Conservation (phyloP, 148 eudicot species). For the Camellia sinensis region DNA sequence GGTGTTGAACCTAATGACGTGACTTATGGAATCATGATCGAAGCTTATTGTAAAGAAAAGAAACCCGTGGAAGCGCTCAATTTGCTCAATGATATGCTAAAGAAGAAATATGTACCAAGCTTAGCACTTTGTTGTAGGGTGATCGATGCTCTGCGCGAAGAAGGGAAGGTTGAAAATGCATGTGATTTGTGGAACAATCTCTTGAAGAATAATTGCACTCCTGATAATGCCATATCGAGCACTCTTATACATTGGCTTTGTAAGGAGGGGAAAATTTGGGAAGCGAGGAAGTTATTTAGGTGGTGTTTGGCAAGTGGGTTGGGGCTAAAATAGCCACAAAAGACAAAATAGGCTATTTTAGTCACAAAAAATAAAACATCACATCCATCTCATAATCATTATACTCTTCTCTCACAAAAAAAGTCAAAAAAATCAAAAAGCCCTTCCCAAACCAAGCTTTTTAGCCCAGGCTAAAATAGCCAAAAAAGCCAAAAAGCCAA, state of each 20-base stretch:
- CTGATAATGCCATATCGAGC: constrained; percentile 61
- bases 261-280: constrained; percentile 60
- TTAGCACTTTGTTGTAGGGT: constrained; percentile 68
- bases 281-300: constrained; percentile 76
- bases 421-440: too few relatives aligned
- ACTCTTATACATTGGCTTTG: constrained; percentile 91
- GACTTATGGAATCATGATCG: constrained; percentile 79
- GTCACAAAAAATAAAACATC: too few relatives aligned
- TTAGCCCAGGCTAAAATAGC: too few relatives aligned
- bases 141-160: constrained; percentile 65
- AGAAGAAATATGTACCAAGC: constrained; percentile 56
- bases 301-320: too few relatives aligned
- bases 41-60: constrained; percentile 68
- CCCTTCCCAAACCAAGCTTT: too few relatives aligned
- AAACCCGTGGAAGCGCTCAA: constrained; percentile 69
- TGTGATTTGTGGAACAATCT: constrained; percentile 69
- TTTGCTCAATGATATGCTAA: constrained; percentile 78
- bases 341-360: too few relatives aligned
- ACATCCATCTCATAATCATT: too few relatives aligned
- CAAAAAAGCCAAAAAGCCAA: too few relatives aligned
- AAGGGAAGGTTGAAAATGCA: constrained; percentile 72
- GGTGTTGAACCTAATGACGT: constrained; percentile 64
- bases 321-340: too few relatives aligned
- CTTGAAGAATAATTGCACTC: constrained; percentile 62
- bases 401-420: too few relatives aligned